phyloP scores from a whole-genome alignment of 768 basidiomycete genomes.

The Candolleomyces aberdarensis region DNA sequence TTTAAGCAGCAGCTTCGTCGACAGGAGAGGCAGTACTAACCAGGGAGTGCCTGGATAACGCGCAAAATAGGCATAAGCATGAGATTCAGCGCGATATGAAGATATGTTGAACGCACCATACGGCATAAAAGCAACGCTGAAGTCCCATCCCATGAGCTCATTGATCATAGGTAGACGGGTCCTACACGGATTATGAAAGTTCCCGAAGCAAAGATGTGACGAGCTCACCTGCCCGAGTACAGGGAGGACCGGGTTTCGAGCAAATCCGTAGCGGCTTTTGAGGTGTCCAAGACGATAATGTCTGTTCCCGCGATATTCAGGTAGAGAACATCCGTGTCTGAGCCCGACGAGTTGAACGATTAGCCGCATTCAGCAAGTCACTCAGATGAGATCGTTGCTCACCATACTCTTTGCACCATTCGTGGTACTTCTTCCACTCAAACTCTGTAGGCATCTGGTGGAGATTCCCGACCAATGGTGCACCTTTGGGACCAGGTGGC shows the following conservation, averaged over 20 bases:
- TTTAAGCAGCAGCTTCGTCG: too few species aligned
- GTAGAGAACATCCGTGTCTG: slow-evolving; percentile 25
- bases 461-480: slow-evolving; percentile 40
- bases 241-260: slow-evolving; percentile 36
- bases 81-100: background rate
- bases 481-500: slow-evolving; percentile 39
- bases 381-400: background rate
- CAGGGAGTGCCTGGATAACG: slow-evolving; percentile 14
- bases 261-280: slow-evolving; percentile 31
- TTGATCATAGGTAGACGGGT: slow-evolving; percentile 18
- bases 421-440: slow-evolving; percentile 35
- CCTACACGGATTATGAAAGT: background rate
- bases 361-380: background rate
- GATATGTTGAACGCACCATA: slow-evolving; percentile 19
- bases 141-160: slow-evolving; percentile 24
- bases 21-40: slow-evolving; percentile 1
- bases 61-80: slow-evolving; percentile 1
- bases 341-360: background rate
- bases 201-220: background rate
- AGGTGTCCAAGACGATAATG: slow-evolving; percentile 29
- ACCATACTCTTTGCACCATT: slow-evolving; percentile 40
- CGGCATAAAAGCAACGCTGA: slow-evolving; percentile 25
- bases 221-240: slow-evolving; percentile 25
- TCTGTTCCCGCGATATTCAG: slow-evolving; percentile 19
- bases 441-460: slow-evolving; percentile 34